phyloP scores from a whole-genome alignment of 2,329 filamentous ascomycete species.

The Raffaelea arxii region DNA sequence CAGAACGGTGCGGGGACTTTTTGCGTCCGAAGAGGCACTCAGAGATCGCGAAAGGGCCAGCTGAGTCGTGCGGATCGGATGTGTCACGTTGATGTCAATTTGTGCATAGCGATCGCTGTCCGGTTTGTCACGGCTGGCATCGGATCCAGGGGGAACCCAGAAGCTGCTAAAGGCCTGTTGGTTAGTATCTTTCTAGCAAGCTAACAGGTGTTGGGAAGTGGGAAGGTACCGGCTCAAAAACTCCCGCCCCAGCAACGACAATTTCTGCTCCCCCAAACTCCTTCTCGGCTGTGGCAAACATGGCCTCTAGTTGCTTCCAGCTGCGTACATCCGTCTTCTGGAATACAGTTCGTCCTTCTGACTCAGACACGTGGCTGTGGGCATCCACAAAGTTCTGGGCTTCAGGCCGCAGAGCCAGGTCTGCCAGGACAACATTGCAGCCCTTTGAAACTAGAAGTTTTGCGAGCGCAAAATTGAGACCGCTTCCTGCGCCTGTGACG shows the following conservation, averaged over 20 bases:
- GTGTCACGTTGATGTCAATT: conserved; percentile 30
- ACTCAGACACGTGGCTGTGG: conserved; percentile 7
- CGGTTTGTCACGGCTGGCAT: conserved; percentile 20
- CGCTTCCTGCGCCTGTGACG: too few species aligned
- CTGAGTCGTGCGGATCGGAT: conserved; percentile 30
- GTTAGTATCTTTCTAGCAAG: too few species aligned
- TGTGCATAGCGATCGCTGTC: conserved; percentile 20
- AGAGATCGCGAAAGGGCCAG: too few species aligned
- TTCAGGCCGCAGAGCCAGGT: conserved; percentile 31
- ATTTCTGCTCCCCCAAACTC: conserved; percentile 31
- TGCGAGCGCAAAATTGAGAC: too few species aligned
- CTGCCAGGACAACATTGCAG: conserved; percentile 36
- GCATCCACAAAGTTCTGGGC: conserved; percentile 23
- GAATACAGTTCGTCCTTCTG: conserved; percentile 25
- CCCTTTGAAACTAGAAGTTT: too few species aligned
- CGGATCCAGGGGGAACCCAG: conserved; percentile 29
- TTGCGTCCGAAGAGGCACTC: too few species aligned
- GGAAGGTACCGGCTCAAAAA: conserved; percentile 38
- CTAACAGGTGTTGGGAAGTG: too few species aligned
- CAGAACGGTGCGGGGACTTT: too few species aligned
- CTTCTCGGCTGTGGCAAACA: conserved; percentile 23
- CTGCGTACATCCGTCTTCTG: conserved; percentile 33
- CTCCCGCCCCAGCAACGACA: conserved; percentile 34
- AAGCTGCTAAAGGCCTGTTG: conserved; percentile 25
- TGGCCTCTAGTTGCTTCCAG: conserved; percentile 26